phyloP scores from a whole-genome alignment of 106 monocot species.

The Phalaenopsis equestris region DNA sequence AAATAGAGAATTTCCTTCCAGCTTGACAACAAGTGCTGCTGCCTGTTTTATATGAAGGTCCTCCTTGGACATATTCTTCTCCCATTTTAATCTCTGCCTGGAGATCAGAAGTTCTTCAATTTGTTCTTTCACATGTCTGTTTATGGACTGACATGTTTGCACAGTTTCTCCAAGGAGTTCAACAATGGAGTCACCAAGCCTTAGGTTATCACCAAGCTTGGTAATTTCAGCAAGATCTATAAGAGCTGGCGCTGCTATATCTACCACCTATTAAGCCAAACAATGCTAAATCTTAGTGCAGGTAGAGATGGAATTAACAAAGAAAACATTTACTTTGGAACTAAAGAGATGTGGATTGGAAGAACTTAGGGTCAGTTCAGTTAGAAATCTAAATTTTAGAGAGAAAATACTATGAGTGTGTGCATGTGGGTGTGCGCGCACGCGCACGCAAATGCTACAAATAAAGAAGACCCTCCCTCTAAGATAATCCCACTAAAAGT shows the following conservation, averaged over 20 bases:
- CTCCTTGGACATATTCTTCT: slow-evolving; percentile 82
- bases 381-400: background rate
- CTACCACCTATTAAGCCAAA: slow-evolving; percentile 40
- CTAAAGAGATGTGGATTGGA: background rate
- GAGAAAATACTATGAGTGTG: background rate
- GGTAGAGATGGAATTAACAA: background rate
- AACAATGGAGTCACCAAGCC: slow-evolving; percentile 60
- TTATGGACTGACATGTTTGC: slow-evolving; percentile 18
- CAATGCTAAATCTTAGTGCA: background rate
- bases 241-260: slow-evolving; percentile 61
- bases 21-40: slow-evolving; percentile 71
- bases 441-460: background rate
- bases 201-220: slow-evolving; percentile 54
- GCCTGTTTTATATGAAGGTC: slow-evolving; percentile 86
- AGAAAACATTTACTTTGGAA: background rate
- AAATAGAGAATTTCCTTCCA: slow-evolving; percentile 87
- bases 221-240: slow-evolving; percentile 63
- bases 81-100: slow-evolving; percentile 49
- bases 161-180: slow-evolving; percentile 46
- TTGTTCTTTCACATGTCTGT: slow-evolving; percentile 33
- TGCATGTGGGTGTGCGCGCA: too few relatives aligned
- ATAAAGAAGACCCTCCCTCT: background rate
- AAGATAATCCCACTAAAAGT: background rate
- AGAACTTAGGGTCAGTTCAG: background rate
- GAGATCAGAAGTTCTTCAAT: slow-evolving; percentile 54